A percentile compares a stretch with the other conserved stretches of the same genome.
These are phyloP conservation scores for Wickerhamomyces mucosus DNA, from an alignment of 805 yeast genomes.

Conservation along the genomic window DNA sequence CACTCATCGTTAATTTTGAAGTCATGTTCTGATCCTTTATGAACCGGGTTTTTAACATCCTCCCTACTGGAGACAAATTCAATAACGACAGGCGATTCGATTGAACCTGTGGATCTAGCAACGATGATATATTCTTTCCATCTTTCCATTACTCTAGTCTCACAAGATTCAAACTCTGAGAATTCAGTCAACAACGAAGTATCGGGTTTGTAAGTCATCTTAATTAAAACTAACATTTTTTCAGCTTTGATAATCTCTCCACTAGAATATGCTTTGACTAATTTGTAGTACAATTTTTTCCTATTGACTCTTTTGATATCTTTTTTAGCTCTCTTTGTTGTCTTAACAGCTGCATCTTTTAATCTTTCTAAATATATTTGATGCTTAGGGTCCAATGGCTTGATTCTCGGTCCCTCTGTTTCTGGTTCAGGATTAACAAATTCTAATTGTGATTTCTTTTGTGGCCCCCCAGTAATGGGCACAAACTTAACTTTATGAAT, in stretches of 20 bases:
- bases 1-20: conserved; percentile 22
- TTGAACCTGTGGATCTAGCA: conserved; percentile 49
- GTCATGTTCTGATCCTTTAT: conserved; percentile 19
- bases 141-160: conserved; percentile 51
- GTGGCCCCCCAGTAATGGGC: too few species aligned
- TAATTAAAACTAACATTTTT: conserved; percentile 59
- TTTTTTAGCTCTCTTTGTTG: conserved; percentile 9
- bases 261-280: conserved; percentile 25
- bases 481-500: not conserved
- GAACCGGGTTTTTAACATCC: conserved; percentile 8
- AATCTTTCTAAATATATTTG: conserved; percentile 14
- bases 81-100: conserved; percentile 42
- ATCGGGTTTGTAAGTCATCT: conserved; percentile 21
- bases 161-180: conserved; percentile 41
- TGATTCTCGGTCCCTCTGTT: not conserved
- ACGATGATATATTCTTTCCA: conserved; percentile 79
- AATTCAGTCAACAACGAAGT: conserved; percentile 23
- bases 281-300: conserved; percentile 17
- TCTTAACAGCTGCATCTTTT: conserved; percentile 16
- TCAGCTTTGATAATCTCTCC: conserved; percentile 65
- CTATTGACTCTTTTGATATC: conserved; percentile 10
- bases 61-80: conserved; percentile 50
- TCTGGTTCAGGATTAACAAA: conserved; percentile 1
- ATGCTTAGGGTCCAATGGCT: conserved; percentile 11
- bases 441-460: too few species aligned